Conservation (phyloP, 306 rosid genomes). For the Corylus heterophylla region DNA sequence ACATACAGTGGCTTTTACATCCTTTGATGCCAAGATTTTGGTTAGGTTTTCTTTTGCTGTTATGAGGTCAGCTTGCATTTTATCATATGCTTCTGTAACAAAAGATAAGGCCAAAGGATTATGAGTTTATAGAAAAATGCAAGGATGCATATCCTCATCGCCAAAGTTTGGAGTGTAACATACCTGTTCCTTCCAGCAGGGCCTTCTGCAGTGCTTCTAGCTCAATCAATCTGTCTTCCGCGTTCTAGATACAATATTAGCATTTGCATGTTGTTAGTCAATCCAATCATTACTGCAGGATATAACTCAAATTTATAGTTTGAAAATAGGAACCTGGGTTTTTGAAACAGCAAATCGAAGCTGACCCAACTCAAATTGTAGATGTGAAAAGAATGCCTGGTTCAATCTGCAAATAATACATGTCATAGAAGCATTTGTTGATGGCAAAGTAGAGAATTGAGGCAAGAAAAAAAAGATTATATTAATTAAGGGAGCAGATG, state of each 20-base stretch:
- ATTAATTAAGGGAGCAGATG: neutral
- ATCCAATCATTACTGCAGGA: neutral
- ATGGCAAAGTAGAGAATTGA: constrained; percentile 4
- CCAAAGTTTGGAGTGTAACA: constrained; percentile 15
- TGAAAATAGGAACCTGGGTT: constrained; percentile 57
- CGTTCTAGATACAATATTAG: constrained; percentile 42
- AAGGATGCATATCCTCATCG: constrained; percentile 10
- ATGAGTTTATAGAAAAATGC: constrained; percentile 19
- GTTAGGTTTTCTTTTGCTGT: constrained; percentile 66
- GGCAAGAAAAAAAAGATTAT: neutral
- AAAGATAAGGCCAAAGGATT: constrained; percentile 1
- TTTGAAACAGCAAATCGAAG: constrained; percentile 82
- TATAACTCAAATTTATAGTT: constrained; percentile 20
- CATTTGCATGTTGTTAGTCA: constrained; percentile 5
- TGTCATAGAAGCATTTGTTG: constrained; percentile 3
- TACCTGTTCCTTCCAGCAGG: constrained; percentile 82
- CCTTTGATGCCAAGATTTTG: constrained; percentile 79
- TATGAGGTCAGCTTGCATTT: constrained; percentile 74
- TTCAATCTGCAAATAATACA: constrained; percentile 57
- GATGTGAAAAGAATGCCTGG: constrained; percentile 60
- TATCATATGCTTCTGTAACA: constrained; percentile 85
- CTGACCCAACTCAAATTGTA: constrained; percentile 72
- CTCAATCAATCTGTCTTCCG: constrained; percentile 80
- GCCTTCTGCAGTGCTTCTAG: constrained; percentile 95
- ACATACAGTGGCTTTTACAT: constrained; percentile 84